A percentile compares a stretch with the other conserved stretches of the same genome.
These are phyloP conservation scores for Zygotorulaspora sp. DNA, from an alignment of 805 yeast species.

Conservation along the genomic window DNA sequence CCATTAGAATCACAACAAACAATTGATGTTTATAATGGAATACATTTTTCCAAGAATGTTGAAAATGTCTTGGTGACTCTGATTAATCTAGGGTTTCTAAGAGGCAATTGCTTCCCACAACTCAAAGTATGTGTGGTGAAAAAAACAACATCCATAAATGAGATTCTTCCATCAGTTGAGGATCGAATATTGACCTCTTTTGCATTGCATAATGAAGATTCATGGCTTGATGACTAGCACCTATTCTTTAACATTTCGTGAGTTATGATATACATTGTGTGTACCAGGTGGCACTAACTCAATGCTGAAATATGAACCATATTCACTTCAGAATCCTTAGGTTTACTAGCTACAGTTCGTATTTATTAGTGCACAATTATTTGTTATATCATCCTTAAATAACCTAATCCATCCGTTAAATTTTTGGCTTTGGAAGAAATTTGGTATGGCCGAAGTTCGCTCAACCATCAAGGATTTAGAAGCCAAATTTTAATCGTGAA, in stretches of 20 bases:
- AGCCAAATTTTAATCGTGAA: not conserved
- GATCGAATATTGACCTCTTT: conserved; percentile 27
- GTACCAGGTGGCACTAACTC: no score
- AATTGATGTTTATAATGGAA: conserved; percentile 23
- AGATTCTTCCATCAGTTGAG: conserved; percentile 29
- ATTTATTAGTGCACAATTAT: no score
- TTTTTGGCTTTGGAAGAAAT: not conserved
- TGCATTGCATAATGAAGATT: conserved; percentile 29
- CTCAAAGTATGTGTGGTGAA: conserved; percentile 30
- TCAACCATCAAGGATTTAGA: not conserved
- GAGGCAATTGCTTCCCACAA: conserved; percentile 35
- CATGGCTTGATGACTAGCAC: conserved; percentile 28
- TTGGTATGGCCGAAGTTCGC: not conserved
- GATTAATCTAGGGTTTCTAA: conserved; percentile 28
- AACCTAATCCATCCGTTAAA: not conserved
- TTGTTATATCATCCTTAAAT: not conserved
- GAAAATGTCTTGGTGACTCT: conserved; percentile 32
- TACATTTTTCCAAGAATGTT: conserved; percentile 23
- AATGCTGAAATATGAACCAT: no score
- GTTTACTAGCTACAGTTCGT: no score
- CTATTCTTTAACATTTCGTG: no score
- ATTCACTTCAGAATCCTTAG: no score
- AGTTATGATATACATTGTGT: no score
- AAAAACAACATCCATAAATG: conserved; percentile 24
- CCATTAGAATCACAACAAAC: not conserved